Evolutionary conservation across 148 eudicot genomes (phyloP), one percentile per base, ranked within the genome.

Genomic region (Cornus controversa): DNA sequence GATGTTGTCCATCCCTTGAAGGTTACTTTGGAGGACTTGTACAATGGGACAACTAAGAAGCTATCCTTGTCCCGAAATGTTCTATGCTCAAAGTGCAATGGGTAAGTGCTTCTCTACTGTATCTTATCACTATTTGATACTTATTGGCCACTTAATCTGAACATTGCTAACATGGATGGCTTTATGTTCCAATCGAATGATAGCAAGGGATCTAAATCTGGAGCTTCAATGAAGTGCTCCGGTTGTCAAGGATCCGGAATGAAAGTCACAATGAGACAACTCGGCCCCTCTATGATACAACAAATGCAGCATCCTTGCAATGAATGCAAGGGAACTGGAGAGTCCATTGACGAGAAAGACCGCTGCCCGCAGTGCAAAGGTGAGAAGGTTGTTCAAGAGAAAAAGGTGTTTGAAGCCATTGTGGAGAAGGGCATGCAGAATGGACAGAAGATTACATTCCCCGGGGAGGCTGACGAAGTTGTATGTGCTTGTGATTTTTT

Each of bases 371-470:
- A 84, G 75, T 92, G 97, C 80, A 92, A 90, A 71, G 96, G 93
- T 13, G 89, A 92, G 75, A 92, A 92, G 78, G 92, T 92, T 67
- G 86, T 79, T 37, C 87, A 75, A 67, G 90, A 90, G 78, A 91
- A 90, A 81, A 91, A 91, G 80, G 93, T 92, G 25, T 79, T 90
- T 26, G 96, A 92, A 80, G 93, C 88, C 0, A 8, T 67, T 54
- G 92, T 90, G 4, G 96, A 92, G 74, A 92, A 92, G 91, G 96
- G 96, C 24, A 92, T 92, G 96, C 93, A 85, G 31, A 79, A 88
- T 75, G 89, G 88, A 7, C 93, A 90, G 83, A 88, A 88, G 54
- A 88, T 91, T 57, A 88, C 93, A 50, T 91, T 91, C 75, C 86
- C 88, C 16, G 96, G 96, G 22, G 96, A 85, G 75, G 96, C 96